phyloP scores from a whole-genome alignment of 192 early-diverging fungal species.

The Cetraspora pellucida region DNA sequence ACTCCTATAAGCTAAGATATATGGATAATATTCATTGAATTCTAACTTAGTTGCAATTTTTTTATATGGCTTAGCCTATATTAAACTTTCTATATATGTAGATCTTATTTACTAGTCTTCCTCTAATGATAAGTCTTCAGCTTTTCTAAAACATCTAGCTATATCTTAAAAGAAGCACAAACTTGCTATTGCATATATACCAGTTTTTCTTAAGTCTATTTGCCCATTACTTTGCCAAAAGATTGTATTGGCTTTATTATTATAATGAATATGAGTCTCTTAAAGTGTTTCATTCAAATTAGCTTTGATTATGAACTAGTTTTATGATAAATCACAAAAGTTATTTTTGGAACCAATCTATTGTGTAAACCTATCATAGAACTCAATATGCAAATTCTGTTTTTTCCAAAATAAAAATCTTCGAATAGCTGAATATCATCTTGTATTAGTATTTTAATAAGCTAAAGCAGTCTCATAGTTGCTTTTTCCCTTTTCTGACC shows the following conservation, averaged over 20 bases:
- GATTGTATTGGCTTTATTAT: conserved; percentile 3
- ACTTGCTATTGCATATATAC: not conserved
- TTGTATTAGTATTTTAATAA: conserved; percentile 3
- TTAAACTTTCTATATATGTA: not conserved
- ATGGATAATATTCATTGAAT: too few species aligned
- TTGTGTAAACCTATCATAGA: not conserved
- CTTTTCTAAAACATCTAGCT: not conserved
- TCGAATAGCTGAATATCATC: not conserved
- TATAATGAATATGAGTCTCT: not conserved
- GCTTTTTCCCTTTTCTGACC: not conserved
- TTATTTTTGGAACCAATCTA: not conserved
- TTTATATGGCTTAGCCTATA: too few species aligned
- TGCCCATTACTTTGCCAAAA: not conserved
- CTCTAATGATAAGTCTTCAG: not conserved
- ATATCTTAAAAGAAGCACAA: conserved; percentile 17
- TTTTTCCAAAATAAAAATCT: conserved; percentile 5
- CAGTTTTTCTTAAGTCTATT: conserved; percentile 3
- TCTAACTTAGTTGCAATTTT: too few species aligned
- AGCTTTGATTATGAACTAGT: conserved; percentile 6
- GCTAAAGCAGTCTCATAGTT: not conserved
- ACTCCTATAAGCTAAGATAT: too few species aligned
- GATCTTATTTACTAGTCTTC: not conserved
- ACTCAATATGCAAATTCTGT: not conserved
- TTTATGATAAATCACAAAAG: not conserved
- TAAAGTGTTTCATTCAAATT: not conserved